Percentiles rank a stretch among this genome's conserved stretches.
These are phyloP conservation scores for Scleroderma bovista DNA, from an alignment of 768 basidiomycete species.

Conservation along the genomic window DNA sequence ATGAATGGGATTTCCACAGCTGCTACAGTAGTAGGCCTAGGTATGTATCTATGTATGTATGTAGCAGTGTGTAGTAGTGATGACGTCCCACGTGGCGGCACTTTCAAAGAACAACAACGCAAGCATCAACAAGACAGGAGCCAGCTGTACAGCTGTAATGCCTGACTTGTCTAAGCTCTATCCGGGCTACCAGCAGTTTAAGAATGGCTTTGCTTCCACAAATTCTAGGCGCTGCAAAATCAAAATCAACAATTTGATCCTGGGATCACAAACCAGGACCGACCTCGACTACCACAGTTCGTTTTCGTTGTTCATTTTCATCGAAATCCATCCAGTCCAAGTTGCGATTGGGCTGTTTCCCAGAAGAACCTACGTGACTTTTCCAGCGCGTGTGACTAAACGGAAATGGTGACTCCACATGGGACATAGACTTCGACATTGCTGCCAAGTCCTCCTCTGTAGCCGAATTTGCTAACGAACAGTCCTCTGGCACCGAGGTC, in stretches of 20 bases:
- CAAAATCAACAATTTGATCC: background rate
- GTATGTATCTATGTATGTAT: no score
- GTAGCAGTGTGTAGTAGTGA: no score
- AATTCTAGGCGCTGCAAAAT: slow-evolving; percentile 62
- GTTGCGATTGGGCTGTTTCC: slow-evolving; percentile 27
- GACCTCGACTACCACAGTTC: slow-evolving; percentile 70
- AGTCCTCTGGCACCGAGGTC: slow-evolving; percentile 51
- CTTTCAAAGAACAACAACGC: no score
- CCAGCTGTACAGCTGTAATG: no score
- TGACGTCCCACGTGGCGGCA: no score
- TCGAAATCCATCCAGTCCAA: slow-evolving; percentile 45
- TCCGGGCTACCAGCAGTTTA: slow-evolving; percentile 57
- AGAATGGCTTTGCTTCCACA: slow-evolving; percentile 61
- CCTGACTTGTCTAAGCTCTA: background rate
- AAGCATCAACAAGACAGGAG: no score
- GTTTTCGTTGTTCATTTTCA: slow-evolving; percentile 39
- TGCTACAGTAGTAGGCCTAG: no score
- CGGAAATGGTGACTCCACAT: slow-evolving; percentile 49
- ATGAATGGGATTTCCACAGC: background rate
- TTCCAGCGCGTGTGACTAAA: slow-evolving; percentile 33
- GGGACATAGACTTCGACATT: slow-evolving; percentile 73
- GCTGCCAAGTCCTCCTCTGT: slow-evolving; percentile 67
- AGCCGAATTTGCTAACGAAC: slow-evolving; percentile 48
- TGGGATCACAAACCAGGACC: slow-evolving; percentile 11
- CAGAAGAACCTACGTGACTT: slow-evolving; percentile 22